Evolutionary conservation across 352 stramenopile genomes (phyloP), one percentile per base, ranked within the genome.

Genomic region (Phytophthora citrophthora): DNA sequence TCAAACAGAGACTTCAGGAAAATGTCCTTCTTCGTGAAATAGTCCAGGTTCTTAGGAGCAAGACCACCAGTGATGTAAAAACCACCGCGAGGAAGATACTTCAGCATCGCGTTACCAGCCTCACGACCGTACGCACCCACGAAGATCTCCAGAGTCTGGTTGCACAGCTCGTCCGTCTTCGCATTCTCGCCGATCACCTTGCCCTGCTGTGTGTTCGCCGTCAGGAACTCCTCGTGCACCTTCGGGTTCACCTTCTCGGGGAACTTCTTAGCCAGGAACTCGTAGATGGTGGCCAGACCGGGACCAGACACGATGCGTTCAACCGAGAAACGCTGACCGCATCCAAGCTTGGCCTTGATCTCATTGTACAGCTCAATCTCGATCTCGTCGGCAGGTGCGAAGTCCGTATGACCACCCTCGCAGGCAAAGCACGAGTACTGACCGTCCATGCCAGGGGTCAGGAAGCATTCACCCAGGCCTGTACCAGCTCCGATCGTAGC

Each of bases 11-110:
- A 76, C 40, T 88, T 76, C 53, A 91, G 77, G 73, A 97, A 95
- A 46, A 82, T 74, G 23, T 76, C 64, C 60, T 78, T 77, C 64
- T 86, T 85, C 24, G 75, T 86, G 72, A 99, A 98, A 56, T 93
- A 94, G 64, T 94, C 77, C 40, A 99, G 79, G 74, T 99, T 98
- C 82, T 99, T 99, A 2, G 91, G 91, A 32, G 97, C 97, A 36
- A 99, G 86, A 50, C 96, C 96, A 29, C 97, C 97, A 8, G 94
- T 97, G 48, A 99, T 90, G 86, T 98, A 99, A 57, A 99, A 90
- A 29, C 97, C 97, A 72, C 96, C 96, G 16, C 87, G 95, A 40
- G 96, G 96, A 59, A 99, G 86, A 62, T 93, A 98, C 76, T 98
- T 98, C 55, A 99, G 85, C 49, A 88, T 89, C 51, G 89, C 86